A percentile compares a stretch with the other conserved stretches of the same genome.
Conservation (phyloP, 2,329 filamentous ascomycete species). For the Botrytis paeoniae region DNA sequence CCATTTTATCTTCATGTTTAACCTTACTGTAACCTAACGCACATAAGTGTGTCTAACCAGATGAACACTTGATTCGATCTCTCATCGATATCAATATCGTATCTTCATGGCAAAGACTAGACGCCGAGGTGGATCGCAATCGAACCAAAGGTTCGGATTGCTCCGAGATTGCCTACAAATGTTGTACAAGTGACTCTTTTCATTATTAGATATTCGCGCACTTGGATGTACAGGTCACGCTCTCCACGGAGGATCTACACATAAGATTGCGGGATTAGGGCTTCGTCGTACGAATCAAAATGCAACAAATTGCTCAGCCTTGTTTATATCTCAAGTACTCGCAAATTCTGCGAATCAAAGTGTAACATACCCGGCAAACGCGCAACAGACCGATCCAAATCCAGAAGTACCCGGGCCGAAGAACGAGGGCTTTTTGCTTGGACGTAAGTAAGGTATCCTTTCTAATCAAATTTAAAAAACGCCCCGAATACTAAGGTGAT, state of each 20-base stretch:
- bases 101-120: neutral
- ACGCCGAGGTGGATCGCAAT: neutral
- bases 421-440: neutral
- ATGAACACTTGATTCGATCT: neutral
- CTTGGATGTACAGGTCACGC: neutral
- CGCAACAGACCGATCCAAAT: neutral
- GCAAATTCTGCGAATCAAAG: slow-evolving; percentile 11
- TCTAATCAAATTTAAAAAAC: neutral
- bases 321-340: neutral
- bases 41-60: neutral
- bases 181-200: neutral
- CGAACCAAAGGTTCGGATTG: neutral
- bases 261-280: neutral
- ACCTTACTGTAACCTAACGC: neutral
- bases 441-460: neutral
- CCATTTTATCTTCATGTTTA: neutral
- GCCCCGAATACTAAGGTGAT: neutral
- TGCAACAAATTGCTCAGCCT: neutral
- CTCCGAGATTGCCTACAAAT: neutral
- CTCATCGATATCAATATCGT: neutral
- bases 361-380: neutral
- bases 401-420: neutral
- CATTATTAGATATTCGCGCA: neutral
- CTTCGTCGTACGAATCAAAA: neutral
- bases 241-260: neutral